These are phyloP conservation scores for Xylariaceae sp. DNA, from an alignment of 2,329 filamentous ascomycete genomes.

Conservation along the genomic window DNA sequence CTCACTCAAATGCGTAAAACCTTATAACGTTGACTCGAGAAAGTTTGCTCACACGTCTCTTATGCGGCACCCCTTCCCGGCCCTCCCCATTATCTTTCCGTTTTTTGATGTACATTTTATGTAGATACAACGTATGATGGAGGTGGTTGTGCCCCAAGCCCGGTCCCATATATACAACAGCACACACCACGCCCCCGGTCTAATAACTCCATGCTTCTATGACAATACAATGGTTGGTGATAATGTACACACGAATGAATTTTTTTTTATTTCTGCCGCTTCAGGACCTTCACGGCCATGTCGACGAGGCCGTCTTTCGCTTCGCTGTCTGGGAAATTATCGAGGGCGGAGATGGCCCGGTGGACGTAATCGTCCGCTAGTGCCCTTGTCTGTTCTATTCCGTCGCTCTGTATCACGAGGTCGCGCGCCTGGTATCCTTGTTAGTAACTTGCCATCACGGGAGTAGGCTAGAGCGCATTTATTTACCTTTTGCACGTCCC, in stretches of 20 bases:
- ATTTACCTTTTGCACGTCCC: slow-evolving; percentile 77
- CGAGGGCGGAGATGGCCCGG: slow-evolving; percentile 80
- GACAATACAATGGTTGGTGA: slow-evolving; percentile 14
- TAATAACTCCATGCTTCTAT: slow-evolving; percentile 16
- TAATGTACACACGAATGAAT: slow-evolving; percentile 15
- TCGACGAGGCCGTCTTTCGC: slow-evolving; percentile 87
- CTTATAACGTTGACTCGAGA: slow-evolving; percentile 10
- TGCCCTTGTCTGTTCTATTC: slow-evolving; percentile 85
- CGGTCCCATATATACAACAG: slow-evolving; percentile 16
- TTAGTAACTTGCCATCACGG: slow-evolving; percentile 5
- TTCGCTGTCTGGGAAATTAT: slow-evolving; percentile 83
- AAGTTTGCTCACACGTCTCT: slow-evolving; percentile 1
- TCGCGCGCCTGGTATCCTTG: slow-evolving; percentile 64
- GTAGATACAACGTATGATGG: slow-evolving; percentile 7
- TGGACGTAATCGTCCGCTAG: slow-evolving; percentile 88
- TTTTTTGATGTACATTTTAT: slow-evolving; percentile 12
- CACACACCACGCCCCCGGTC: slow-evolving; percentile 6
- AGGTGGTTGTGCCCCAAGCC: slow-evolving; percentile 3
- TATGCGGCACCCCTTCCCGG: not conserved
- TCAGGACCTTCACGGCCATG: slow-evolving; percentile 90
- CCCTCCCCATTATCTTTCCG: slow-evolving; percentile 1
- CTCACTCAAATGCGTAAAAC: too few species aligned
- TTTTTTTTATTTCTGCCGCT: slow-evolving; percentile 67
- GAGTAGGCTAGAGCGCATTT: too few species aligned
- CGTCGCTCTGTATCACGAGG: slow-evolving; percentile 75